phyloP scores from a whole-genome alignment of 257 asterid genomes.

The Solanum tarapatanum region DNA sequence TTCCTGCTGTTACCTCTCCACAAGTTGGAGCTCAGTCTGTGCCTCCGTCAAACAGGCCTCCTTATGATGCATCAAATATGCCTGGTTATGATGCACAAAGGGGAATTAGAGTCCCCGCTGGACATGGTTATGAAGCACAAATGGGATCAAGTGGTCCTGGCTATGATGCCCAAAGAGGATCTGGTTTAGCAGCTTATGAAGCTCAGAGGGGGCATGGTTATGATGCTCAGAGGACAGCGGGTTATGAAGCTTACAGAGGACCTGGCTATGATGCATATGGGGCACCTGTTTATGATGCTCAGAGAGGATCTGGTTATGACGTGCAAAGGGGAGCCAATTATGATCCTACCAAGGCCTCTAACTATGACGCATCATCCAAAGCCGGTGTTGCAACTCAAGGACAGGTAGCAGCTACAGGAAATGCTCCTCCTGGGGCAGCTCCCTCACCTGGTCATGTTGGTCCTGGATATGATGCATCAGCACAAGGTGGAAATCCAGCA shows the following conservation, averaged over 20 bases:
- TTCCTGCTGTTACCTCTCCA: slow-evolving; percentile 27
- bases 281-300: slow-evolving; percentile 32
- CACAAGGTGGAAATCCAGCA: slow-evolving; percentile 41
- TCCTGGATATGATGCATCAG: slow-evolving; percentile 31
- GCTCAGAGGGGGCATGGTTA: slow-evolving; percentile 27
- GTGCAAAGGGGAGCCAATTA: slow-evolving; percentile 26
- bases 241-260: slow-evolving; percentile 31
- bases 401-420: slow-evolving; percentile 26
- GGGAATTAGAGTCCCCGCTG: slow-evolving; percentile 17
- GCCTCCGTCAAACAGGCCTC: slow-evolving; percentile 24
- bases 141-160: slow-evolving; percentile 25
- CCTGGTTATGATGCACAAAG: slow-evolving; percentile 26
- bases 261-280: slow-evolving; percentile 32
- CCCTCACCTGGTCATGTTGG: slow-evolving; percentile 28
- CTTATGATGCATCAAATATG: slow-evolving; percentile 34
- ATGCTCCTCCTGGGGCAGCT: slow-evolving; percentile 26
- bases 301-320: slow-evolving; percentile 44
- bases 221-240: slow-evolving; percentile 14
- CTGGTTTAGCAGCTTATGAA: slow-evolving; percentile 22
- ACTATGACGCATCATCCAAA: slow-evolving; percentile 34
- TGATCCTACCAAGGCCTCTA: slow-evolving; percentile 20
- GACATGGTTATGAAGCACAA: slow-evolving; percentile 29
- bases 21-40: slow-evolving; percentile 36
- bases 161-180: slow-evolving; percentile 32
- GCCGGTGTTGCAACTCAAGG: slow-evolving; percentile 44